Evolutionary conservation across 805 yeast genomes (phyloP), one percentile per base, ranked within the genome.

Genomic region (Metschnikowia chrysomelidarum): DNA sequence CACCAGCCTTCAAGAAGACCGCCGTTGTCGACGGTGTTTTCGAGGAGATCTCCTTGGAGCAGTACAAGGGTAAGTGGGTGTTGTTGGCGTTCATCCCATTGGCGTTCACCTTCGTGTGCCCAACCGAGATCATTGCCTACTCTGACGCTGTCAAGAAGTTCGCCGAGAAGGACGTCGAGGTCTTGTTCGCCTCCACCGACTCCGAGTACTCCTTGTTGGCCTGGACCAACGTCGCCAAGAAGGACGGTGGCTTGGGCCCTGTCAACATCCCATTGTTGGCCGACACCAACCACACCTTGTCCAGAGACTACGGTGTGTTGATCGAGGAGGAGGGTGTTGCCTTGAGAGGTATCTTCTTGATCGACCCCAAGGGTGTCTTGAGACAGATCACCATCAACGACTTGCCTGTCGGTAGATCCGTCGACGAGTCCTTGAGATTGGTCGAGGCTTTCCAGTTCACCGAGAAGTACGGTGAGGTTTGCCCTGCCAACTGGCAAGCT

Each of bases 371-470:
- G 70, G 97, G 97, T 58, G 67, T 67, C 56, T 78, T 93, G 58
- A 87, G 98, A 83, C 98, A 93, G 76, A 76, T 84, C 73, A 91
- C 98, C 72, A 76, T 93, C 78, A 93, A 93, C 78, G 98, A 93
- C 71, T 83, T 91, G 67, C 96, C 98, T 67, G 99, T 93, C 54
- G 98, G 98, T 68, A 88, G 98, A 79, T 84, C 86, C 60, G 98
- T 93, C 53, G 97, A 89, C 51, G 99, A 93, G 80, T 84, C 97
- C 51, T 76, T 87, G 63, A 89, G 99, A 82, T 80, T 93, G 63
- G 78, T 93, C 48, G 98, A 93, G 67, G 99, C 97, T 55, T 93
- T 93, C 96, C 96, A 91, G 76, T 93, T 95, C 89, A 86, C 96
- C 58, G 98, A 89, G 70, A 85, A 87, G 76, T 76, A 93, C 81